These are phyloP conservation scores for Striga hermonthica DNA, from an alignment of 305 asterid species.

Conservation along the genomic window DNA sequence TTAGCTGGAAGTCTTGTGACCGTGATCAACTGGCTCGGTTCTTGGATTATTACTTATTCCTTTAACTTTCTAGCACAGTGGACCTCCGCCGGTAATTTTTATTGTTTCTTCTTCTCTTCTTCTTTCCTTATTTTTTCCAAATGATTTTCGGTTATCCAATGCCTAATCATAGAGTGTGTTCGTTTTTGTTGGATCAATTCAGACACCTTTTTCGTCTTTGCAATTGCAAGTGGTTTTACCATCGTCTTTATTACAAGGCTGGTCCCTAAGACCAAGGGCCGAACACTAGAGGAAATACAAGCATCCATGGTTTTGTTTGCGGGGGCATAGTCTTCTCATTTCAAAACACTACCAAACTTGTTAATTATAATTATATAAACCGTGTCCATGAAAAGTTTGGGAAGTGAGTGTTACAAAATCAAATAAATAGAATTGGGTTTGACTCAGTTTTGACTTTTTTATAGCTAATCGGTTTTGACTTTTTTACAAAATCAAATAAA, in stretches of 20 bases:
- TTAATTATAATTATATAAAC: too few species aligned
- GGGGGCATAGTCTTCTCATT: too few species aligned
- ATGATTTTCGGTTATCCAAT: slow-evolving; percentile 3
- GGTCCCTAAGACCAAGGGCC: slow-evolving; percentile 77
- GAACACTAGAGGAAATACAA: slow-evolving; percentile 70
- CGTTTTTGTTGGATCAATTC: slow-evolving; percentile 20
- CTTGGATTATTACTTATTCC: slow-evolving; percentile 76
- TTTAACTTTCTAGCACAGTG: slow-evolving; percentile 68
- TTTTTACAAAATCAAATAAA: too few species aligned
- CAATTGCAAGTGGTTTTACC: slow-evolving; percentile 46
- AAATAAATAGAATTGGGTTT: too few species aligned
- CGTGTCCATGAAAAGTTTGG: too few species aligned
- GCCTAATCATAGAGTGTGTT: background rate
- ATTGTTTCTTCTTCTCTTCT: too few species aligned
- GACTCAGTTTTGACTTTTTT: too few species aligned
- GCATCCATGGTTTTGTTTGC: slow-evolving; percentile 48
- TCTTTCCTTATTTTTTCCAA: background rate
- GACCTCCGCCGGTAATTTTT: slow-evolving; percentile 65
- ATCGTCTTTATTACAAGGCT: slow-evolving; percentile 46
- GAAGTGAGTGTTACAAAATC: too few species aligned
- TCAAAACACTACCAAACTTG: too few species aligned
- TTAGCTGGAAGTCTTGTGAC: slow-evolving; percentile 83
- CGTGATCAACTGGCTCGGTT: slow-evolving; percentile 76
- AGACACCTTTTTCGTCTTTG: slow-evolving; percentile 67
- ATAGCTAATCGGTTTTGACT: too few species aligned